Evolutionary conservation across 2,329 filamentous ascomycete genomes (phyloP), one percentile per base, ranked within the genome.

Genomic region (Metarhizium sp.): DNA sequence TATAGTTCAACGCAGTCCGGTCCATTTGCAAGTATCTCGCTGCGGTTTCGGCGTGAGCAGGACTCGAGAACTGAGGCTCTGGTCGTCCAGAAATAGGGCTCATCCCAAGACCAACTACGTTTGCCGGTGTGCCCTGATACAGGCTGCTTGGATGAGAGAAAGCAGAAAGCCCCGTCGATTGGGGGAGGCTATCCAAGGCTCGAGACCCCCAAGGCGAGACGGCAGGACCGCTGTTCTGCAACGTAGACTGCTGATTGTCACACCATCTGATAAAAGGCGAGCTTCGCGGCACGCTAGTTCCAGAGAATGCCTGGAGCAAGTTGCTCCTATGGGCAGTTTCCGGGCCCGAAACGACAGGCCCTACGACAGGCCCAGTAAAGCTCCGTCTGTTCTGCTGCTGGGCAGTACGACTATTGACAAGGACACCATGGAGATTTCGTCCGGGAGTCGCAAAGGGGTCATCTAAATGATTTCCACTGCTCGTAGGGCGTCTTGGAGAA

Each of bases 111-210:
- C 55, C 55, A 42, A 58, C 13, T 14, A 61, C 64, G 42, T 65
- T 66, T 6, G 59, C 60, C 1, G 76, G 77, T 5, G 76, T 78
- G 38, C 78, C 74, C 45, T 71, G 73, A 55, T 77, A 79, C 25
- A 82, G 60, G 59, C 76, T 80, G 63, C 78, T 81, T 1, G 71
- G 67, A 55, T 79, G 70, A 14, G 78, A 76, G 59, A 81, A 81
- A 6, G 59, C 62, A 14, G 65, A 67, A 6, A 64, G 58, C 5
- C 64, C 63, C 1, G 73, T 71, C 11, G 65, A 66, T 57, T 55
- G 57, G 59, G 58, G 48, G 56, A 55, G 11, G 50, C 59, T 46
- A 20, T 54, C 50, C 52, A 55, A 46, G 55, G 50, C 51, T 58
- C 45, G 57, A 50, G 51, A 50, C 46, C 57, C 58, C 55, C 66